Base-by-base conservation (phyloP, 768 basidiomycete genomes). In the Boletus reticulatus region DNA sequence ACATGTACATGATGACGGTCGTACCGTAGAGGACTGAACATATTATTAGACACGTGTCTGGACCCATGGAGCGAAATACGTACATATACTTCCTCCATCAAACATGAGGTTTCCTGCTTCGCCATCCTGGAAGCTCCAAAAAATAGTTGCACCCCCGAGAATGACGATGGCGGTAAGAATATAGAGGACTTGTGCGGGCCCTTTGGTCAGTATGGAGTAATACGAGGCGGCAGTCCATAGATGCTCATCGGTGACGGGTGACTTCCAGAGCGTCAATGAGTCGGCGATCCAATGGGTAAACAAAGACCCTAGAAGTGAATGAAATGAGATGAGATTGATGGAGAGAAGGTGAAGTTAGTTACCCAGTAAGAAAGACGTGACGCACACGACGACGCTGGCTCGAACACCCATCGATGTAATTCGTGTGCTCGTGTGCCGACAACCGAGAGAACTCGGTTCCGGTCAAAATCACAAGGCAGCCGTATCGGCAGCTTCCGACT, bases 211-310 rank as follows among this genome's bases (percentile, higher is more conserved):
- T 54, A 90, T 84, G 36, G 88, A 81, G 68, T 94, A 94, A 71
- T 94, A 94, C 50, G 80, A 74, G 8, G 91, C 92, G 3, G 92
- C 86, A 9, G 84, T 87, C 87, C 89, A 91, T 13, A 94, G 78
- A 61, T 88, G 83, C 58, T 85, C 84, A 63, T 94, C 90, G n/a
- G 88, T 92, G 62, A 87, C 80, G 42, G 92, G 90, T 13, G 88
- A 84, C 75, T 89, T 92, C 92, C 92, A 94, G 39, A 94, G 78
- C 34, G 92, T 94, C 49, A 92, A 75, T 2, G 90, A 92, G 77
- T 94, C 92, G n/a, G 92, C 92, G 58, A 91, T 92, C 92, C 92
- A 94, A 67, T 94, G 88, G 36, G 90, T 92, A 68, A 92, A 92
- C 6, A 94, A 78, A 44, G 87, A 76, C 48, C 92, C 91, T 92